Percentiles rank a stretch among this genome's conserved stretches.
These are phyloP conservation scores for Tolypocladium ovalisporum DNA, from an alignment of 2,329 filamentous ascomycete species.

Conservation along the genomic window DNA sequence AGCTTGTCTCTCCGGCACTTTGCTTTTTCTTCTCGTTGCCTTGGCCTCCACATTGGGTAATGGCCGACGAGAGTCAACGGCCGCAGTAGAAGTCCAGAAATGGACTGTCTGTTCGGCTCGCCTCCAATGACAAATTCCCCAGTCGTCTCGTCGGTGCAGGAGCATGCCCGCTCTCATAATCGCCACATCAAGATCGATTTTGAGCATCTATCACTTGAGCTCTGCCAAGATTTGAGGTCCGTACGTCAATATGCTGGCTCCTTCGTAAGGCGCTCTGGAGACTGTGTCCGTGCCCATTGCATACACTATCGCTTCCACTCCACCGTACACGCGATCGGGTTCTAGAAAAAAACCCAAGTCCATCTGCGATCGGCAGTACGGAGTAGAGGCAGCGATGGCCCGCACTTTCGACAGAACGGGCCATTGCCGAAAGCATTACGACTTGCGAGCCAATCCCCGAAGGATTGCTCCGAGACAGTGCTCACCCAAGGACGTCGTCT, in stretches of 20 bases:
- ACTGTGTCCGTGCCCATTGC: neutral
- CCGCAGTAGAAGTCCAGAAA: neutral
- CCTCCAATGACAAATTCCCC: neutral
- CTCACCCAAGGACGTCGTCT: neutral
- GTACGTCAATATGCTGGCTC: neutral
- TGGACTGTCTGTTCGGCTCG: neutral
- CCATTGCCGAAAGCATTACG: neutral
- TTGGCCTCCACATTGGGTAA: neutral
- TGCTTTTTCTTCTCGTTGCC: neutral
- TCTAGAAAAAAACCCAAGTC: neutral
- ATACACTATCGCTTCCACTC: neutral
- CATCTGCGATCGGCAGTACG: neutral
- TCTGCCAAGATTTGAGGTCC: neutral
- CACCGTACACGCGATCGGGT: neutral
- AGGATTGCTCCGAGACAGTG: neutral
- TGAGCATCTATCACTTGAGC: neutral
- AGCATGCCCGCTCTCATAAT: neutral
- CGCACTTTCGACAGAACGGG: neutral
- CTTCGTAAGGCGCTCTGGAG: neutral
- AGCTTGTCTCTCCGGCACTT: neutral
- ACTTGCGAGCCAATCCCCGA: neutral
- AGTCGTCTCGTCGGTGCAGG: neutral
- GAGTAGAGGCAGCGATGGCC: neutral
- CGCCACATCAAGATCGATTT: neutral
- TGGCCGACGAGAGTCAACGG: neutral